A percentile compares a stretch with the other conserved stretches of the same genome.
Evolutionary conservation across 192 early-diverging fungal genomes (phyloP).

Genomic region (Rhizoclosmatium sp.): DNA sequence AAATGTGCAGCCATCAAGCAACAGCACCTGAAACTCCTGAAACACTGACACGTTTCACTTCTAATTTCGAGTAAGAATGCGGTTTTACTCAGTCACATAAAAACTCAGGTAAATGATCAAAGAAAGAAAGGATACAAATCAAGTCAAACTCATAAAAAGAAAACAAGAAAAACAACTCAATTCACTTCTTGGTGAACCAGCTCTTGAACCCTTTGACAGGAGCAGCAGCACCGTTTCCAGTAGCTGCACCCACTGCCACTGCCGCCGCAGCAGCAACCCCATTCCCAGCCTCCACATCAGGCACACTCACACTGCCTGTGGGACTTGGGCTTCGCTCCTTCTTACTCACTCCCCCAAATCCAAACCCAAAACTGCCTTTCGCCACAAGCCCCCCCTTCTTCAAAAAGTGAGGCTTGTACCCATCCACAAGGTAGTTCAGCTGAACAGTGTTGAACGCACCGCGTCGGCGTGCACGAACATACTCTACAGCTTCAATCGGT

Average conservation of each 20-base stretch:
- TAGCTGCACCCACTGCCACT: not conserved
- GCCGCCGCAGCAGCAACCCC: not conserved
- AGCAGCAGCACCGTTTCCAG: not conserved
- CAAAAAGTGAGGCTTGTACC: conserved; percentile 8
- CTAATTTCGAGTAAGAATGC: not conserved
- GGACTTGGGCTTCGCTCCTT: conserved; percentile 24
- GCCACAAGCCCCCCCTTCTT: not conserved
- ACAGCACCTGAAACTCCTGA: not conserved
- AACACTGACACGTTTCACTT: not conserved
- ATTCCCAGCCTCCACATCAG: not conserved
- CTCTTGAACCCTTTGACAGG: not conserved
- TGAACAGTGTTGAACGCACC: conserved; percentile 80
- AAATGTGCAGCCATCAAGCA: not conserved
- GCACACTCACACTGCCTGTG: not conserved
- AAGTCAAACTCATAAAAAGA: too few species aligned
- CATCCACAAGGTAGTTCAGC: conserved; percentile 66
- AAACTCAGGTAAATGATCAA: too few species aligned
- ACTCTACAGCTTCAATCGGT: conserved; percentile 74
- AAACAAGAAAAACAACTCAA: too few species aligned
- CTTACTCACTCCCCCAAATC: conserved; percentile 3
- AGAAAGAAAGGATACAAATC: too few species aligned
- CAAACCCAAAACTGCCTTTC: not conserved
- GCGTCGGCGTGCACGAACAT: conserved; percentile 70
- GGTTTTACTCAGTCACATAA: too few species aligned
- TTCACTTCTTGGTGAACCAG: conserved; percentile 13